Conservation (phyloP, 2,329 filamentous ascomycete species). For the Fusarium tupiense region DNA sequence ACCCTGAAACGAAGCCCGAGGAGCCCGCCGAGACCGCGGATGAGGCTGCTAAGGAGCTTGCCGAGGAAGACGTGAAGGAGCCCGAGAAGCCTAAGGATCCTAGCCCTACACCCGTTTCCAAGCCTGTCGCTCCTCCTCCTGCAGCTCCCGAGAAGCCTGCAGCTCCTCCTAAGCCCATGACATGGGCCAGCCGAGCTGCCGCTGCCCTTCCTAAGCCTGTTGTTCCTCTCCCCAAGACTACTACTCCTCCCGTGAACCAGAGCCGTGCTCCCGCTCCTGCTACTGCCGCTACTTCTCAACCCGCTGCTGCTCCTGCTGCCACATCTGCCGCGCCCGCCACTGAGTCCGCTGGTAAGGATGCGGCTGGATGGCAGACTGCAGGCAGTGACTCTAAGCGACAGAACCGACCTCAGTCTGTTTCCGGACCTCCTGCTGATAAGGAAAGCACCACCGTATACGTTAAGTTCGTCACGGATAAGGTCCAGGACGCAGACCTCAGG, state of each 20-base stretch:
- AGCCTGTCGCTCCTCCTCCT: conserved; percentile 36
- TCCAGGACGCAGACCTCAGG: conserved; percentile 78
- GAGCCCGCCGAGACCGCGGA: conserved; percentile 54
- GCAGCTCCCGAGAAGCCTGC: conserved; percentile 58
- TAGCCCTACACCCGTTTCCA: conserved; percentile 61
- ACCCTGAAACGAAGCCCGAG: conserved; percentile 50
- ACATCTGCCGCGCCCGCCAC: conserved; percentile 51
- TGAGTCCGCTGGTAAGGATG: conserved; percentile 61
- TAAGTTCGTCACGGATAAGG: conserved; percentile 93
- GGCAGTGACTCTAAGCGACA: conserved; percentile 86
- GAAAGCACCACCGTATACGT: conserved; percentile 88
- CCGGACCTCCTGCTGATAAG: conserved; percentile 70
- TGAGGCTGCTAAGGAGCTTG: conserved; percentile 61
- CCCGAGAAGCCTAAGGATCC: conserved; percentile 75
- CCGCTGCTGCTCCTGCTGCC: conserved; percentile 52
- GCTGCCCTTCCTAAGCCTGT: conserved; percentile 66
- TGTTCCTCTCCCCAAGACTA: conserved; percentile 67
- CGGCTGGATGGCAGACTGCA: conserved; percentile 82
- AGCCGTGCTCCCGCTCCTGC: conserved; percentile 63
- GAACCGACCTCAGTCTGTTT: conserved; percentile 74
- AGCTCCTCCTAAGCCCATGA: conserved; percentile 68
- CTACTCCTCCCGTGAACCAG: conserved; percentile 61
- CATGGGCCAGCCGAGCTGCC: conserved; percentile 77
- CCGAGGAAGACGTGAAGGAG: conserved; percentile 66
- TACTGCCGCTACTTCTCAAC: conserved; percentile 45